Evolutionary conservation across 2,329 filamentous ascomycete genomes (phyloP).

Genomic region (Fusarium sp.): DNA sequence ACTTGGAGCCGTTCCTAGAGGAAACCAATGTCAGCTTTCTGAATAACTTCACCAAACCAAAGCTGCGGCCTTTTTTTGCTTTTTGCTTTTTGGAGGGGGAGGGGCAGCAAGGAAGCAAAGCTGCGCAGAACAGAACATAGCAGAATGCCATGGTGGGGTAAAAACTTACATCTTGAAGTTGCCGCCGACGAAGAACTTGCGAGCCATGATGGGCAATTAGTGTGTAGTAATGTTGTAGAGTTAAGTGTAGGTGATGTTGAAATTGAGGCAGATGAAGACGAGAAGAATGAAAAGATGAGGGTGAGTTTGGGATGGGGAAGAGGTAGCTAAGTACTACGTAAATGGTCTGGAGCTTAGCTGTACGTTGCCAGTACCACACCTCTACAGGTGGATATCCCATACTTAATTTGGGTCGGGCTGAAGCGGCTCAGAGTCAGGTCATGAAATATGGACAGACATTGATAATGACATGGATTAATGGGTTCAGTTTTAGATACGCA

Average conservation of each 20-base stretch:
- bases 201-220: slow-evolving; percentile 77
- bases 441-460: slow-evolving; percentile 35
- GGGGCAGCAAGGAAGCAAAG: slow-evolving; percentile 24
- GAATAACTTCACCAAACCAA: slow-evolving; percentile 6
- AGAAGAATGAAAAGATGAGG: slow-evolving; percentile 12
- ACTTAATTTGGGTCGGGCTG: slow-evolving; percentile 32
- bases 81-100: slow-evolving; percentile 31
- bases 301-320: slow-evolving; percentile 21
- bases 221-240: slow-evolving; percentile 7
- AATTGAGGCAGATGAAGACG: background rate
- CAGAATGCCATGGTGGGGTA: slow-evolving; percentile 44
- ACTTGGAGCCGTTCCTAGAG: slow-evolving; percentile 88
- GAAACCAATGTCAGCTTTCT: slow-evolving; percentile 27
- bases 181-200: slow-evolving; percentile 96
- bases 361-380: background rate
- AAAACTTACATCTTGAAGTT: slow-evolving; percentile 97
- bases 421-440: slow-evolving; percentile 39
- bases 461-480: slow-evolving; percentile 26
- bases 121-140: slow-evolving; percentile 23
- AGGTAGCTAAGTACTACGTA: slow-evolving; percentile 30
- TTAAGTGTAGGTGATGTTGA: background rate
- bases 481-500: background rate
- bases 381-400: slow-evolving; percentile 18
- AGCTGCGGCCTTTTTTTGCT: slow-evolving; percentile 48
- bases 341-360: slow-evolving; percentile 28